These are phyloP conservation scores for Petrea volubilis DNA, from an alignment of 257 asterid species.

Conservation along the genomic window DNA sequence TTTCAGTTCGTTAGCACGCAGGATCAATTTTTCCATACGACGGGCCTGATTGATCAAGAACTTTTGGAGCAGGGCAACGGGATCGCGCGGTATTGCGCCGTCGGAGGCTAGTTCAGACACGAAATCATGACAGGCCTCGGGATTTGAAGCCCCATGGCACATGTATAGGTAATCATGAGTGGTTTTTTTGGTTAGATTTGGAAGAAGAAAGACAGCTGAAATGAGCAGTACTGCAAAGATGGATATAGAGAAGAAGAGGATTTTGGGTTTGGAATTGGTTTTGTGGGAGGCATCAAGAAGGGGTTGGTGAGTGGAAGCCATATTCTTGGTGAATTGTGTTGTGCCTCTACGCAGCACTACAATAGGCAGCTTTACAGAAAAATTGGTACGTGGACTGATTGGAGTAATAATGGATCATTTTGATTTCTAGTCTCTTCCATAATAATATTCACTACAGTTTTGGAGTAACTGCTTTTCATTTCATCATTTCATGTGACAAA, in stretches of 20 bases:
- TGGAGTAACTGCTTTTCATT: too few relatives aligned
- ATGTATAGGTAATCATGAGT: background rate
- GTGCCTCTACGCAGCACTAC: too few relatives aligned
- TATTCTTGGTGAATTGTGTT: too few relatives aligned
- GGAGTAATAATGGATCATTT: too few relatives aligned
- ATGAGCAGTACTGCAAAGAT: constrained; percentile 6
- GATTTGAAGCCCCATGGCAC: constrained; percentile 38
- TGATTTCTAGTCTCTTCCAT: too few relatives aligned
- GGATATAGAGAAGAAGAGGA: constrained; percentile 28
- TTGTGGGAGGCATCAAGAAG: constrained; percentile 26
- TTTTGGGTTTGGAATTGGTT: constrained; percentile 22
- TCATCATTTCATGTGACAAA: too few relatives aligned
- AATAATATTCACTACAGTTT: too few relatives aligned
- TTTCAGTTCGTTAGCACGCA: background rate
- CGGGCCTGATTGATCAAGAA: constrained; percentile 32
- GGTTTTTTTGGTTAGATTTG: background rate
- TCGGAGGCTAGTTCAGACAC: constrained; percentile 24
- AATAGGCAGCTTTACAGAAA: too few relatives aligned
- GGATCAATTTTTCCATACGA: constrained; percentile 20
- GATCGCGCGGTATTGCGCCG: background rate
- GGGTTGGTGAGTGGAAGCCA: constrained; percentile 36
- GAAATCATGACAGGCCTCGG: constrained; percentile 27
- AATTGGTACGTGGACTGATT: too few relatives aligned
- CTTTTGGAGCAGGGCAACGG: constrained; percentile 7
- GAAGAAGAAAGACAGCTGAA: constrained; percentile 30